Conservation (phyloP, 2,329 filamentous ascomycete genomes). For the Colletotrichum endophyticum region DNA sequence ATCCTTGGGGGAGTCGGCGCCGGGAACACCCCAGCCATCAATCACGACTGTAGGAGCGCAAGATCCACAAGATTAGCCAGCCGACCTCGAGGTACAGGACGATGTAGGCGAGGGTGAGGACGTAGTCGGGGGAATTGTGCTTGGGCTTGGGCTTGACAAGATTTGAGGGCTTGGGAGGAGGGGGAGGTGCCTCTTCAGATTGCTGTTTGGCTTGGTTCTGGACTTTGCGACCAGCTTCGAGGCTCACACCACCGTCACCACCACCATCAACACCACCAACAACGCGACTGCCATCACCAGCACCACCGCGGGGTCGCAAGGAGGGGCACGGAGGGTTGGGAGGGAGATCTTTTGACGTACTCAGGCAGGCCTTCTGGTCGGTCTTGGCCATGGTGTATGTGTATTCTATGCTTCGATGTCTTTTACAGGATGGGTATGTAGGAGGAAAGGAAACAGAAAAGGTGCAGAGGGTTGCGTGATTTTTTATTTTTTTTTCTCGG, state of each 20-base stretch:
- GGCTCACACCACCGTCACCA: neutral
- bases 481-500: slow-evolving; percentile 25
- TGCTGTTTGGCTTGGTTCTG: neutral
- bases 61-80: slow-evolving; percentile 64
- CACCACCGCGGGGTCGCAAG: slow-evolving; percentile 15
- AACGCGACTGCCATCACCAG: neutral
- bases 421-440: neutral
- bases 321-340: slow-evolving; percentile 29
- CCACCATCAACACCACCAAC: neutral
- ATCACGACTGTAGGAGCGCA: slow-evolving; percentile 81
- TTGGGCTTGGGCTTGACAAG: neutral
- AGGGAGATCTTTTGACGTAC: slow-evolving; percentile 50
- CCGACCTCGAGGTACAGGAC: slow-evolving; percentile 61
- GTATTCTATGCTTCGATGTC: slow-evolving; percentile 1
- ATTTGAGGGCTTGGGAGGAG: slow-evolving; percentile 16
- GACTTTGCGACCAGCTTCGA: neutral
- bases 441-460: neutral
- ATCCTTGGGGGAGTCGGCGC: slow-evolving; percentile 78
- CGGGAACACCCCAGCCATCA: slow-evolving; percentile 95
- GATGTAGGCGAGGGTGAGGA: slow-evolving; percentile 40
- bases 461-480: slow-evolving; percentile 32
- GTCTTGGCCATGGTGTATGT: slow-evolving; percentile 53
- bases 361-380: slow-evolving; percentile 66
- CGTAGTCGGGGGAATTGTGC: slow-evolving; percentile 20
- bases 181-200: neutral